These are phyloP conservation scores for Lagenidium giganteum DNA, from an alignment of 352 stramenopile genomes.

Conservation along the genomic window DNA sequence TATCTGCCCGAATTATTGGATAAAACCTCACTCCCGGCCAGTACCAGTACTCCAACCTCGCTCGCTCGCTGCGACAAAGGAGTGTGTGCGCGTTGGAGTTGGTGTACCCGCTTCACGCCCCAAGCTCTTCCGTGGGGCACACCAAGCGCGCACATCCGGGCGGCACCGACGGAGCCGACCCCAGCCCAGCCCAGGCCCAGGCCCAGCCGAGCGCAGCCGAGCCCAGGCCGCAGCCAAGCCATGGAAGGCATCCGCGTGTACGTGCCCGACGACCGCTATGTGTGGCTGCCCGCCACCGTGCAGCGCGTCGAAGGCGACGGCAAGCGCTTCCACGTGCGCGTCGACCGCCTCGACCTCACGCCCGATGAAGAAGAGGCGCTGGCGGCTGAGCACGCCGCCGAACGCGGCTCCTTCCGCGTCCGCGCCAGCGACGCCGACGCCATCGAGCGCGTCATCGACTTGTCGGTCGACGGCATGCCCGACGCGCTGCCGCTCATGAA, in stretches of 20 bases:
- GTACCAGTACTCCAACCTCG: too few species aligned
- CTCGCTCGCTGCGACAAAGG: too few species aligned
- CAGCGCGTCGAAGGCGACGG: slow-evolving; percentile 49
- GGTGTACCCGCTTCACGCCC: too few species aligned
- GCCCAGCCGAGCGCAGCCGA: too few species aligned
- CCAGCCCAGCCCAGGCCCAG: too few species aligned
- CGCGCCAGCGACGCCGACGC: slow-evolving; percentile 18
- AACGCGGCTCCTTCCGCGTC: slow-evolving; percentile 4
- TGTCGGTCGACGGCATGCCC: slow-evolving; percentile 70
- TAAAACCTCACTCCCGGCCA: too few species aligned
- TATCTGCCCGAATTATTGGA: too few species aligned
- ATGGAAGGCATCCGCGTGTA: slow-evolving; percentile 84
- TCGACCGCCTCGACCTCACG: slow-evolving; percentile 24
- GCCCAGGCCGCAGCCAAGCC: background rate
- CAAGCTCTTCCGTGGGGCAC: too few species aligned
- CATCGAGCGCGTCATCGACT: slow-evolving; percentile 56
- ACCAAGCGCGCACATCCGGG: too few species aligned
- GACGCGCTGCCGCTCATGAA: slow-evolving; percentile 79
- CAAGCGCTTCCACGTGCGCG: slow-evolving; percentile 62
- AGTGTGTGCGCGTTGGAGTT: too few species aligned
- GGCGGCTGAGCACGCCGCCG: slow-evolving; percentile 1
- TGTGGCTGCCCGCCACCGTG: slow-evolving; percentile 81
- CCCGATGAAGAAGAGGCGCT: slow-evolving; percentile 19
- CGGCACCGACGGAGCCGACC: too few species aligned
- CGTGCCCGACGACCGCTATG: slow-evolving; percentile 70